phyloP scores from a whole-genome alignment of 768 basidiomycete genomes.

The Suillus subaureus region DNA sequence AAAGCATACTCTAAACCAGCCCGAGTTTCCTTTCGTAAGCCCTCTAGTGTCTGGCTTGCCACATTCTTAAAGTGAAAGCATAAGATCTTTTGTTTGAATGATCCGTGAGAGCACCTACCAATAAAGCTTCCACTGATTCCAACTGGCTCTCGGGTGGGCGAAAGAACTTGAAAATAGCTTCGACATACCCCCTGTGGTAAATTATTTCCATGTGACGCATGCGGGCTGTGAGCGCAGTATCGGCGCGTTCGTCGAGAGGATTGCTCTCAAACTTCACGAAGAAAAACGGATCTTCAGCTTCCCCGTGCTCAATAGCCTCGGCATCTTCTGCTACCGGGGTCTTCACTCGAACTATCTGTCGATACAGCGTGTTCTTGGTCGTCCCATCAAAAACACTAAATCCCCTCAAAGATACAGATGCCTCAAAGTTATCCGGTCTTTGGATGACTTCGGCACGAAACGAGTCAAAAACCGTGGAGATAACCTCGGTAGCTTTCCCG shows the following conservation, averaged over 20 bases:
- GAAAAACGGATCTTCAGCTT: conserved; percentile 69
- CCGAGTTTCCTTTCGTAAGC: conserved; percentile 89
- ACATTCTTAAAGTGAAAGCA: conserved; percentile 56
- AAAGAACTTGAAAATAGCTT: conserved; percentile 89
- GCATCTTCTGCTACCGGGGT: conserved; percentile 35
- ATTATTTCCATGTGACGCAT: conserved; percentile 98
- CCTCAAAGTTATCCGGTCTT: conserved; percentile 85
- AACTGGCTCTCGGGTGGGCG: conserved; percentile 93
- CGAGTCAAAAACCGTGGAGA: conserved; percentile 84
- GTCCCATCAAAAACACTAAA: conserved; percentile 94
- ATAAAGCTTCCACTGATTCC: conserved; percentile 91
- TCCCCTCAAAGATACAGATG: conserved; percentile 79
- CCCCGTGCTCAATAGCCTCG: conserved; percentile 34
- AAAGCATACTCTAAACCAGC: conserved; percentile 93
- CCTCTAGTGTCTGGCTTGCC: conserved; percentile 92
- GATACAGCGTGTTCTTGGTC: conserved; percentile 73
- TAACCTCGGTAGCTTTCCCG: conserved; percentile 63
- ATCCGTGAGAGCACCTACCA: conserved; percentile 50
- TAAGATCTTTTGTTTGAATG: background rate
- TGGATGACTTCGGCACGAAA: conserved; percentile 86
- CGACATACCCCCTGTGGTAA: conserved; percentile 92
- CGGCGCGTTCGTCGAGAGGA: conserved; percentile 89
- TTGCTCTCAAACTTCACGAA: conserved; percentile 90
- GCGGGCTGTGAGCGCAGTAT: conserved; percentile 84
- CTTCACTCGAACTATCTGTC: conserved; percentile 89